These are phyloP conservation scores for thale cress (Arabidopsis thaliana) DNA, from an alignment of 345 rosid species.

Conservation along the genomic window DNA sequence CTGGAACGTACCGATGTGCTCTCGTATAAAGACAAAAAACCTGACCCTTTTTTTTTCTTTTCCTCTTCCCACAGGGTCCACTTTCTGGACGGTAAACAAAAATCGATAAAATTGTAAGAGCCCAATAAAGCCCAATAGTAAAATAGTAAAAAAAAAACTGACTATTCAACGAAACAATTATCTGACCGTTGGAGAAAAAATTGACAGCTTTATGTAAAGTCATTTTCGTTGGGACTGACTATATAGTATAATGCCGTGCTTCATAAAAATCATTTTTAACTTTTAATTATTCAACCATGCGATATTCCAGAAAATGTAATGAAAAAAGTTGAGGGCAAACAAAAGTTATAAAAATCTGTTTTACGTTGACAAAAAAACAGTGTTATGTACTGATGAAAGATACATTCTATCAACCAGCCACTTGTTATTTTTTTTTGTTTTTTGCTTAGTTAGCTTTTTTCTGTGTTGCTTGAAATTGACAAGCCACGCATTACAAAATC, in stretches of 20 bases:
- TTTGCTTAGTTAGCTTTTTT: not conserved
- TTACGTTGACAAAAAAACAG: conserved; percentile 1
- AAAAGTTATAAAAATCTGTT: not conserved
- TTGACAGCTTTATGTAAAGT: conserved; percentile 29
- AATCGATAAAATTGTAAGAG: not conserved
- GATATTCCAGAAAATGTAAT: not conserved
- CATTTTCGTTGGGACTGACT: conserved; percentile 8
- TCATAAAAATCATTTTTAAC: not conserved
- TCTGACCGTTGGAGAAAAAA: conserved; percentile 41
- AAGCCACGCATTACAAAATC: not conserved
- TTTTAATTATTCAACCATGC: not conserved
- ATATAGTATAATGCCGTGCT: not conserved
- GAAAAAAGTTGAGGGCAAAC: not conserved
- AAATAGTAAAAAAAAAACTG: not conserved
- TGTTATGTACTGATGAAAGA: not conserved
- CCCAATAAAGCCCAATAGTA: conserved; percentile 31
- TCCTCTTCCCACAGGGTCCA: conserved; percentile 28
- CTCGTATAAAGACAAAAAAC: conserved; percentile 25
- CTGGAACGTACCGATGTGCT: conserved; percentile 35
- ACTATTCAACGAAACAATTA: not conserved
- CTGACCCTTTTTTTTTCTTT: conserved; percentile 30
- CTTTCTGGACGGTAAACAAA: conserved; percentile 23
- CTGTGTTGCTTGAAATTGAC: not conserved
- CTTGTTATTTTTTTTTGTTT: not conserved
- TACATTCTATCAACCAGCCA: not conserved